Percentiles rank a stretch among this genome's conserved stretches.
phyloP scores from a whole-genome alignment of 139 green algal genomes.

The Chlorella vulgaris region DNA sequence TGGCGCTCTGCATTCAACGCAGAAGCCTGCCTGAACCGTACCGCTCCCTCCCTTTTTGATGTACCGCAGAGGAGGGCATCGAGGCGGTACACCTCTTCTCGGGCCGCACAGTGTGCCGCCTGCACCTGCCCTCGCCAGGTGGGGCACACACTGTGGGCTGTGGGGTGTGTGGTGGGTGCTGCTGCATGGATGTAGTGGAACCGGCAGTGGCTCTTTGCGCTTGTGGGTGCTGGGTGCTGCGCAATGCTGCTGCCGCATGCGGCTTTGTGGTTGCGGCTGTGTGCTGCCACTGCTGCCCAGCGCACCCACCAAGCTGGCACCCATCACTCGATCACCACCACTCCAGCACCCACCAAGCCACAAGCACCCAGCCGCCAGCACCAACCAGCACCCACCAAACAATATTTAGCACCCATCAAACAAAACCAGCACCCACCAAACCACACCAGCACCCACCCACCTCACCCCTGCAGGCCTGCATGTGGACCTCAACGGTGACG shows the following conservation, averaged over 20 bases:
- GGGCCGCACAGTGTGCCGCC: conserved; percentile 81
- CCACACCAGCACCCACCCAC: too few species aligned
- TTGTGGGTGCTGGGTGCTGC: too few species aligned
- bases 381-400: too few species aligned
- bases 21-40: not conserved
- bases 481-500: conserved; percentile 94
- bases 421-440: too few species aligned
- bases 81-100: conserved; percentile 91
- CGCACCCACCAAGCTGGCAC: not conserved
- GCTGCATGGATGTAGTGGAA: too few species aligned
- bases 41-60: not conserved
- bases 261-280: not conserved
- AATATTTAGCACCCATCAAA: too few species aligned
- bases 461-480: conserved; percentile 68
- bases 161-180: not conserved
- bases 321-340: not conserved
- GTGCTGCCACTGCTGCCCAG: not conserved
- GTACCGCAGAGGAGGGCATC: conserved; percentile 79
- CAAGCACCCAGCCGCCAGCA: too few species aligned
- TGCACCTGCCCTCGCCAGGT: conserved; percentile 70
- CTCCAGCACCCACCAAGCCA: too few species aligned
- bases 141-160: not conserved
- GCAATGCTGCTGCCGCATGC: too few species aligned
- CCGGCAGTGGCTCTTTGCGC: too few species aligned
- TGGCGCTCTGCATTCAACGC: not conserved